These are phyloP conservation scores for Aspergillus alliaceus DNA, from an alignment of 2,329 filamentous ascomycete species.

Conservation along the genomic window DNA sequence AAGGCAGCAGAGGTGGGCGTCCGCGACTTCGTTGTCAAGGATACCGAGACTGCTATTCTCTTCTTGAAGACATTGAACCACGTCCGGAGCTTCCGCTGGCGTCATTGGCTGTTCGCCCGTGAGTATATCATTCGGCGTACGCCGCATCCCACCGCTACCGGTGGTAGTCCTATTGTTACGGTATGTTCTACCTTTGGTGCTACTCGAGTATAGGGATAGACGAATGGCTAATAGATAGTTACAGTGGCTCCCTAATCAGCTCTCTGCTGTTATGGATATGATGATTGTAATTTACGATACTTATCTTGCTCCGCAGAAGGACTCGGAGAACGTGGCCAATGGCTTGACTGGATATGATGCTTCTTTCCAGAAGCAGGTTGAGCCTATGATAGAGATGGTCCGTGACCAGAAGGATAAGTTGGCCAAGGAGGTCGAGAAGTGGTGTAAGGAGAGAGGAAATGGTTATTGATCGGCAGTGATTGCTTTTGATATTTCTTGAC, in stretches of 20 bases:
- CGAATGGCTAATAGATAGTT: background rate
- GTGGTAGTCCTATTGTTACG: constrained; percentile 50
- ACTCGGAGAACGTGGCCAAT: constrained; percentile 20
- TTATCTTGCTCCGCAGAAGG: constrained; percentile 35
- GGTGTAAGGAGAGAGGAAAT: constrained; percentile 47
- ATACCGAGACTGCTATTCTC: constrained; percentile 42
- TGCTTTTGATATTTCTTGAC: too few relatives aligned
- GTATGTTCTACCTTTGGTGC: constrained; percentile 26
- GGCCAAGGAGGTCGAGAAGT: constrained; percentile 44
- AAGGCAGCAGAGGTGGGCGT: constrained; percentile 50
- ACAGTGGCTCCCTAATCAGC: constrained; percentile 50
- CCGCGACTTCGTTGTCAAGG: constrained; percentile 36
- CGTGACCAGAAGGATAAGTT: constrained; percentile 34
- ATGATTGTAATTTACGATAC: constrained; percentile 48
- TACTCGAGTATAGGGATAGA: background rate
- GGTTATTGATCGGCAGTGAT: too few relatives aligned
- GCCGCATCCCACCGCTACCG: constrained; percentile 48
- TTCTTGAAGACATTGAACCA: constrained; percentile 49
- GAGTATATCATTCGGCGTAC: constrained; percentile 51
- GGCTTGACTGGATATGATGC: constrained; percentile 23
- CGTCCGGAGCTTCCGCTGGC: constrained; percentile 51
- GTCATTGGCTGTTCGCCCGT: constrained; percentile 50
- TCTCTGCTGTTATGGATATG: constrained; percentile 50
- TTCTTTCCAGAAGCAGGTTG: constrained; percentile 36
- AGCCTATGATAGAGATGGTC: constrained; percentile 39